These are phyloP conservation scores for Colletotrichum musicola DNA, from an alignment of 2,329 filamentous ascomycete species.

Conservation along the genomic window DNA sequence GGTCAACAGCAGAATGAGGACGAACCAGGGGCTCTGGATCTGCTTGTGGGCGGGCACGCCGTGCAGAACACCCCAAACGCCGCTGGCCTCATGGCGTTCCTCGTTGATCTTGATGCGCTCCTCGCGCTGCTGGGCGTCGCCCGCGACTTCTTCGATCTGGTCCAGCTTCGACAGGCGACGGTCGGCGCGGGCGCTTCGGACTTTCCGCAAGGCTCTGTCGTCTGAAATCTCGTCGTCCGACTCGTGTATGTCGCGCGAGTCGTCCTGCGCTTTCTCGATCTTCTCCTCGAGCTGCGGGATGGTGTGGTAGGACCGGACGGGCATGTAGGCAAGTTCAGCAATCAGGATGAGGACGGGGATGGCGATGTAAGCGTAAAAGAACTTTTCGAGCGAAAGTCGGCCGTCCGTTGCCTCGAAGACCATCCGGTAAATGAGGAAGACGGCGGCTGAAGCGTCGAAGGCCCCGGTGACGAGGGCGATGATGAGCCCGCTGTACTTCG, in stretches of 20 bases:
- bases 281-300: conserved; percentile 54
- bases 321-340: conserved; percentile 56
- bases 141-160: conserved; percentile 74
- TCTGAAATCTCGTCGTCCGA: conserved; percentile 68
- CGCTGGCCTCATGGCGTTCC: conserved; percentile 69
- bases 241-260: conserved; percentile 59
- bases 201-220: conserved; percentile 56
- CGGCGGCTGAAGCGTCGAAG: conserved; percentile 84
- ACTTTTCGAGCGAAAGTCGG: conserved; percentile 50
- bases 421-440: conserved; percentile 81
- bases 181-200: conserved; percentile 57
- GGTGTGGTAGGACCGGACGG: conserved; percentile 53
- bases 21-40: conserved; percentile 77
- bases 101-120: conserved; percentile 68
- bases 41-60: conserved; percentile 73
- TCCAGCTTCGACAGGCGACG: conserved; percentile 69
- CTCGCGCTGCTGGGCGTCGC: conserved; percentile 66
- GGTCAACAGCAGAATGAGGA: conserved; percentile 76
- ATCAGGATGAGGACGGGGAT: conserved; percentile 52
- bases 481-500: conserved; percentile 79
- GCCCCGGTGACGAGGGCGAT: conserved; percentile 83
- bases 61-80: conserved; percentile 81
- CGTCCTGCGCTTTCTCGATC: conserved; percentile 53
- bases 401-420: conserved; percentile 71
- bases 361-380: conserved; percentile 55